These are phyloP conservation scores for Claviceps humidiphila DNA, from an alignment of 2,329 filamentous ascomycete genomes.

Conservation along the genomic window DNA sequence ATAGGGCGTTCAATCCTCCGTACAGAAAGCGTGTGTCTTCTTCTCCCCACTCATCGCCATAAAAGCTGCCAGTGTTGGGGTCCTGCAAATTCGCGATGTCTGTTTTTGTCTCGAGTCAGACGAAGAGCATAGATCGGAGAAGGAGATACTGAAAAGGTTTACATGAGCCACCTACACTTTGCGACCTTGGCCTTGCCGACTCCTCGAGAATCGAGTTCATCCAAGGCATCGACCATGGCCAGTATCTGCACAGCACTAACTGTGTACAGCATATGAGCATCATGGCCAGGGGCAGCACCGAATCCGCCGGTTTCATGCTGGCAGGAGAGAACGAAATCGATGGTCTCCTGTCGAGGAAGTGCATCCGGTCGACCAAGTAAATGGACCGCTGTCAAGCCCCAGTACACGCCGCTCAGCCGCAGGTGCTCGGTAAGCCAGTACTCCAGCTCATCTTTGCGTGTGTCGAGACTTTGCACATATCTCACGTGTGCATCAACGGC, in stretches of 20 bases:
- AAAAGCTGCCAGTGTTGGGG: slow-evolving; percentile 68
- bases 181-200: slow-evolving; percentile 56
- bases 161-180: slow-evolving; percentile 50
- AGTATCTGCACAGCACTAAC: slow-evolving; percentile 91
- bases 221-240: slow-evolving; percentile 71
- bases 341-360: slow-evolving; percentile 64
- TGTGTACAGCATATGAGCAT: slow-evolving; percentile 92
- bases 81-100: slow-evolving; percentile 78
- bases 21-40: slow-evolving; percentile 92
- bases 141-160: neutral
- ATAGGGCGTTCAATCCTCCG: slow-evolving; percentile 77
- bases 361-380: slow-evolving; percentile 70
- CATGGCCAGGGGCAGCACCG: slow-evolving; percentile 84
- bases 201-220: slow-evolving; percentile 61
- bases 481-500: slow-evolving; percentile 57
- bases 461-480: slow-evolving; percentile 89
- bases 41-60: slow-evolving; percentile 93
- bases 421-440: slow-evolving; percentile 98
- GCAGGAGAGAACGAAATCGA: slow-evolving; percentile 93
- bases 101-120: slow-evolving; percentile 16
- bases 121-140: slow-evolving; percentile 5
- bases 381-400: slow-evolving; percentile 83
- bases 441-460: slow-evolving; percentile 83
- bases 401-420: slow-evolving; percentile 90
- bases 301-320: slow-evolving; percentile 83